Conservation (phyloP, 1,284 basidiomycete genomes). For the Coniferiporia sulphurascens region DNA sequence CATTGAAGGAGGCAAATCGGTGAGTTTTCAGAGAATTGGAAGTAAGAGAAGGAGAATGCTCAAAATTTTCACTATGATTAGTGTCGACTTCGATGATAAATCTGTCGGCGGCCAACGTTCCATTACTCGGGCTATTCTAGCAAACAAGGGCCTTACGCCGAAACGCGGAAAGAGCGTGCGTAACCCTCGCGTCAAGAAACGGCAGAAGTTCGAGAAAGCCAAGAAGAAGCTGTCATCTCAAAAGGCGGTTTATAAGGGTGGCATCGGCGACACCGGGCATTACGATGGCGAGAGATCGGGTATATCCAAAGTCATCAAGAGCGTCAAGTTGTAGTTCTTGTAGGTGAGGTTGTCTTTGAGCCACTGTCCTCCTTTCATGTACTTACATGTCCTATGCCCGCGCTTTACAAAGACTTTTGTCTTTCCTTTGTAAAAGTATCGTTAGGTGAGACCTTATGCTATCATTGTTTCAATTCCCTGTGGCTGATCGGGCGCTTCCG, state of each 20-base stretch:
- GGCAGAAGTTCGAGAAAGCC: slow-evolving; percentile 87
- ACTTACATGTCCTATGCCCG: neutral
- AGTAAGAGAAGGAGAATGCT: neutral
- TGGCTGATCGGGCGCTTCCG: too few species aligned
- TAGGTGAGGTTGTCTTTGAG: neutral
- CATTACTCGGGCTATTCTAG: slow-evolving; percentile 84
- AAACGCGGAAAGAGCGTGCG: slow-evolving; percentile 80
- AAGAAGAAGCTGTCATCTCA: slow-evolving; percentile 87
- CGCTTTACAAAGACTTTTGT: neutral
- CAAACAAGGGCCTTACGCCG: slow-evolving; percentile 91
- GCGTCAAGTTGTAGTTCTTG: slow-evolving; percentile 16
- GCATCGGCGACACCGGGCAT: slow-evolving; percentile 54
- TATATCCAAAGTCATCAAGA: slow-evolving; percentile 19
- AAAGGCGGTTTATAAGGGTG: slow-evolving; percentile 86
- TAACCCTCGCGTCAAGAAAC: slow-evolving; percentile 95
- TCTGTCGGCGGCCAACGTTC: slow-evolving; percentile 70
- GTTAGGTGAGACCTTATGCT: neutral
- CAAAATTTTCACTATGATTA: slow-evolving; percentile 24
- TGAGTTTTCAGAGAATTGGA: slow-evolving; percentile 32
- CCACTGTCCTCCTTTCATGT: neutral
- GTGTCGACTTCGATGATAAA: slow-evolving; percentile 47
- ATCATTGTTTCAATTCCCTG: too few species aligned
- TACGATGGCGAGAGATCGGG: slow-evolving; percentile 46
- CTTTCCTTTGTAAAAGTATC: neutral
- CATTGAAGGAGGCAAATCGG: slow-evolving; percentile 56